Evolutionary conservation across 768 basidiomycete genomes (phyloP).

Genomic region (Leucosporidium yakuticum): DNA sequence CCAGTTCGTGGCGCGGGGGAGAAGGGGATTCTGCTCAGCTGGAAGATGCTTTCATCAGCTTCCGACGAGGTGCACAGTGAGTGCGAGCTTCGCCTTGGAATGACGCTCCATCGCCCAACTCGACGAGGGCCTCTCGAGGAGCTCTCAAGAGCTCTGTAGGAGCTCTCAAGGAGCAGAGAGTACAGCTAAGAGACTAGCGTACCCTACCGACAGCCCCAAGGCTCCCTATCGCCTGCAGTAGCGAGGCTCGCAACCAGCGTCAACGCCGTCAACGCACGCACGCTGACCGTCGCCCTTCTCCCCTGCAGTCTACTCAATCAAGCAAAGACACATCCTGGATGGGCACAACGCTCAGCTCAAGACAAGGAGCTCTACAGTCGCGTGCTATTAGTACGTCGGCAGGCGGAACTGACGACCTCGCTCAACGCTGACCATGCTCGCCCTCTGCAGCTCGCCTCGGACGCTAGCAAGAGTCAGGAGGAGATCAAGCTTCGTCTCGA

Average conservation of each 20-base stretch:
- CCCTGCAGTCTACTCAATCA: slow-evolving; percentile 9
- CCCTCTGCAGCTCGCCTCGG: not conserved
- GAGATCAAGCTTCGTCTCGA: slow-evolving; percentile 9
- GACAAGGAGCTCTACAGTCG: not conserved
- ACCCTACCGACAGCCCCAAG: too few relatives aligned
- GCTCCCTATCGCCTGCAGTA: too few relatives aligned
- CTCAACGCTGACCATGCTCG: not conserved
- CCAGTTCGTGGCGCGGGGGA: slow-evolving; percentile 1
- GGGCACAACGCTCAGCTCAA: not conserved
- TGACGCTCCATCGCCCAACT: not conserved
- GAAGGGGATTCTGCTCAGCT: not conserved
- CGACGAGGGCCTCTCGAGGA: too few relatives aligned
- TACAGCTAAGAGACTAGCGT: too few relatives aligned
- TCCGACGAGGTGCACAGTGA: slow-evolving; percentile 21
- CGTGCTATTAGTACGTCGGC: not conserved
- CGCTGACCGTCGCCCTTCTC: not conserved
- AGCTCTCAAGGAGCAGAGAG: too few relatives aligned
- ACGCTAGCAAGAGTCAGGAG: not conserved
- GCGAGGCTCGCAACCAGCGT: not conserved
- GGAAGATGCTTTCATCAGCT: slow-evolving; percentile 18
- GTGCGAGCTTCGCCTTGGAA: not conserved
- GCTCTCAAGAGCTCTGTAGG: not conserved
- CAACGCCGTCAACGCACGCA: not conserved
- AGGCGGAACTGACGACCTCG: not conserved
- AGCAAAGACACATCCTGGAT: slow-evolving; percentile 5